Conservation (phyloP, 805 yeast species). For the Candida insectorum region DNA sequence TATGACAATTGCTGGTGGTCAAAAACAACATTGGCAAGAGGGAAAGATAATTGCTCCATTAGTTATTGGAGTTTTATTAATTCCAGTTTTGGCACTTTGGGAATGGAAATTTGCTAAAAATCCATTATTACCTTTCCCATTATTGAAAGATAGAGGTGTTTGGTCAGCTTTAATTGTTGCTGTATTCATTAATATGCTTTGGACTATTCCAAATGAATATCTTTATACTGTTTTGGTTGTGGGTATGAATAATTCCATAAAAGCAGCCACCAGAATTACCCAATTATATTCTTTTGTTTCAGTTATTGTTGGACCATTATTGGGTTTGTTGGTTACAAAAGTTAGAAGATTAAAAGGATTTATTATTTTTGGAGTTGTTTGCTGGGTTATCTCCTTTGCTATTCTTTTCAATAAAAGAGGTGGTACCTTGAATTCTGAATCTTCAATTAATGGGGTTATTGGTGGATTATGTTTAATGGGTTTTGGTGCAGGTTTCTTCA, state of each 20-base stretch:
- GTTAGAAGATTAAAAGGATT: constrained; percentile 56
- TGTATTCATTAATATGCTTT: constrained; percentile 56
- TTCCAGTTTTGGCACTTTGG: constrained; percentile 61
- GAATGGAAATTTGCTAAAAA: constrained; percentile 52
- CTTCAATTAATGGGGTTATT: constrained; percentile 47
- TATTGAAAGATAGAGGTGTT: constrained; percentile 66
- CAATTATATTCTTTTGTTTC: constrained; percentile 64
- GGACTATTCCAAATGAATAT: constrained; percentile 68
- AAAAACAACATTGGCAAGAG: constrained; percentile 45
- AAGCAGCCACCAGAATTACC: constrained; percentile 66
- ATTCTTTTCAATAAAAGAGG: constrained; percentile 56
- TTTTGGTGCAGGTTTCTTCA: constrained; percentile 72
- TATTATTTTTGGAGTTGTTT: constrained; percentile 52
- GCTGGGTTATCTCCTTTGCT: constrained; percentile 64
- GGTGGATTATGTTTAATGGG: constrained; percentile 65
- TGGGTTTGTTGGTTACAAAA: constrained; percentile 52
- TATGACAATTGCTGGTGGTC: constrained; percentile 63
- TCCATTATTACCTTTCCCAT: constrained; percentile 61
- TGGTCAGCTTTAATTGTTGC: constrained; percentile 67
- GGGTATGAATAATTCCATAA: constrained; percentile 54
- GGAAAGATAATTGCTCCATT: constrained; percentile 67
- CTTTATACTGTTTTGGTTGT: constrained; percentile 65
- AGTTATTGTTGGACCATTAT: constrained; percentile 53
- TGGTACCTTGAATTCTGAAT: constrained; percentile 14
- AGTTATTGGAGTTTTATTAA: constrained; percentile 58